Percentiles rank a stretch among this genome's conserved stretches.
Conservation (phyloP, 257 asterid genomes). For the Ilex asprella region DNA sequence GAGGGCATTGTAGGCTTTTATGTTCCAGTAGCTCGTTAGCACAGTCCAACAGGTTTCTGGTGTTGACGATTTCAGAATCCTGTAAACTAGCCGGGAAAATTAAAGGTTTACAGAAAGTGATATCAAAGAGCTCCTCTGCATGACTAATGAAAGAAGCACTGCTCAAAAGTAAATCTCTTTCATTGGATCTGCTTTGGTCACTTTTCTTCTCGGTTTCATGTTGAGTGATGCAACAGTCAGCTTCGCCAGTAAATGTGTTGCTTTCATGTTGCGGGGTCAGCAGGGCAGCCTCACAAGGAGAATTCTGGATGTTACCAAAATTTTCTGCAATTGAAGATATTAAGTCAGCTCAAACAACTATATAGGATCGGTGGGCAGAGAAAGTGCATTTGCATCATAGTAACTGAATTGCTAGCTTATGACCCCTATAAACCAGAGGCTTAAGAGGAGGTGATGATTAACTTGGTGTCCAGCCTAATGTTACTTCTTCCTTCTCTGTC, state of each 20-base stretch:
- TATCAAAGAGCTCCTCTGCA: conserved; percentile 24
- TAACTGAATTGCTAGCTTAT: too few species aligned
- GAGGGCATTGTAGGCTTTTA: conserved; percentile 20
- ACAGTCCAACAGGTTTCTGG: conserved; percentile 30
- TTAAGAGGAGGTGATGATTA: too few species aligned
- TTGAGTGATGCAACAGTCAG: neutral
- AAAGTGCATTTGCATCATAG: too few species aligned
- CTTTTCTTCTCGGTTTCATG: conserved; percentile 12
- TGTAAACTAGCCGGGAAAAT: conserved; percentile 4
- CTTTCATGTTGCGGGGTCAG: conserved; percentile 7
- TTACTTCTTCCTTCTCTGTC: too few species aligned
- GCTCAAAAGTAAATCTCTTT: conserved; percentile 33
- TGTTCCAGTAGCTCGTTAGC: conserved; percentile 37
- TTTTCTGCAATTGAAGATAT: conserved; percentile 30
- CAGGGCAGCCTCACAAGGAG: conserved; percentile 15
- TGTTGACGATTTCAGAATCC: conserved; percentile 15
- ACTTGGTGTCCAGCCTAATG: too few species aligned
- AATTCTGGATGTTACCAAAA: conserved; percentile 16
- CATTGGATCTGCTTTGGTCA: conserved; percentile 9
- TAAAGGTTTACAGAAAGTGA: conserved; percentile 7
- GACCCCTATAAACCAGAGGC: too few species aligned
- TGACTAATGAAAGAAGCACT: conserved; percentile 29
- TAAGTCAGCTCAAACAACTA: too few species aligned
- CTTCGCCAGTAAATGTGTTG: conserved; percentile 11
- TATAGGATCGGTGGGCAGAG: too few species aligned